phyloP scores from a whole-genome alignment of 805 yeast genomes.

The Clavispora vitiphila region DNA sequence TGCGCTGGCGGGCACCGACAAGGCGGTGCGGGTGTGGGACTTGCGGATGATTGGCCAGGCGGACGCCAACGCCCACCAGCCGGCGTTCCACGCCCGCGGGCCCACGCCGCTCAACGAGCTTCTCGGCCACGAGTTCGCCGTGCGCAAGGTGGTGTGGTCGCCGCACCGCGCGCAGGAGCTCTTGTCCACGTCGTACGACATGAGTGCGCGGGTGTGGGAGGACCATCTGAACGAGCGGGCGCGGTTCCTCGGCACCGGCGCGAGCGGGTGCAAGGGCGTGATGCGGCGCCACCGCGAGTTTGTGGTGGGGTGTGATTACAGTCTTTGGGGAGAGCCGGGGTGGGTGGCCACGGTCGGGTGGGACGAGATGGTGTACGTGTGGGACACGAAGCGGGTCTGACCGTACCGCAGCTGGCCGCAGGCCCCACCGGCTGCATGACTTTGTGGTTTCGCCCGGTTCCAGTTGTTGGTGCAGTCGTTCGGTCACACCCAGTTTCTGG shows the following conservation, averaged over 20 bases:
- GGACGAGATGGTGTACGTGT: conserved; percentile 92
- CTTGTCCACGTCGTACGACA: conserved; percentile 80
- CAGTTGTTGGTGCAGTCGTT: too few relatives aligned
- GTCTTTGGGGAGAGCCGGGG: conserved; percentile 94
- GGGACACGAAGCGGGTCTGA: conserved; percentile 63
- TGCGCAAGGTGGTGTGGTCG: conserved; percentile 79
- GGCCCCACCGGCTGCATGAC: too few relatives aligned
- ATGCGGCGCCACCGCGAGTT: conserved; percentile 79
- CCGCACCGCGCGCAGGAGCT: conserved; percentile 76
- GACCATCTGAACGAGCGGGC: conserved; percentile 63
- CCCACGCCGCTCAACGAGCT: conserved; percentile 73
- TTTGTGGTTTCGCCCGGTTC: too few relatives aligned
- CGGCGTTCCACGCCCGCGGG: conserved; percentile 42
- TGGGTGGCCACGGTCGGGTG: conserved; percentile 94
- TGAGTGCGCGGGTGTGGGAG: conserved; percentile 85
- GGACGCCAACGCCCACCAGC: conserved; percentile 34
- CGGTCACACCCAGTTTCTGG: too few relatives aligned
- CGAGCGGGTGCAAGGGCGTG: conserved; percentile 51
- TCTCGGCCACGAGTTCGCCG: conserved; percentile 85
- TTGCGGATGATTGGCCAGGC: conserved; percentile 55
- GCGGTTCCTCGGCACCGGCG: conserved; percentile 31
- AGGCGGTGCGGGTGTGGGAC: conserved; percentile 82
- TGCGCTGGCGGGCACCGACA: conserved; percentile 92
- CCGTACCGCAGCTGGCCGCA: too few relatives aligned
- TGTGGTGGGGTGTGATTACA: conserved; percentile 91